Percentiles rank a stretch among this genome's conserved stretches.
phyloP scores from a whole-genome alignment of 139 green algal species.

The Chlamydomonas schloesseri region DNA sequence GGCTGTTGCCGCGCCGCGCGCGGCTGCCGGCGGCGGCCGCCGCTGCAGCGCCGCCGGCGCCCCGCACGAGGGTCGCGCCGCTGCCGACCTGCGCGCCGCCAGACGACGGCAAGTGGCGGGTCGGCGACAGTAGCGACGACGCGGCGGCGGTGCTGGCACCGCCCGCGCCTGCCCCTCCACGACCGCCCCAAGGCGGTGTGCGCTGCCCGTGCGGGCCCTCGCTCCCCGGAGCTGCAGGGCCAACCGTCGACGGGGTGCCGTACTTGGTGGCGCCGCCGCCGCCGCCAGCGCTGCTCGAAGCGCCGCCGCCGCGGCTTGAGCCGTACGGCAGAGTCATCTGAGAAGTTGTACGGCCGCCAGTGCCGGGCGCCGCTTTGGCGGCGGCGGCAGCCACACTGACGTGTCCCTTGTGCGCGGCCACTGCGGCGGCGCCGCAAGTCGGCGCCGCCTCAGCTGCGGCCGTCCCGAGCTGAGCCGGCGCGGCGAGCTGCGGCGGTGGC shows the following conservation, averaged over 20 bases:
- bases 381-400: not conserved
- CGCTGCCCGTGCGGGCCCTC: not conserved
- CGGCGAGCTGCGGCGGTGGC: too few relatives aligned
- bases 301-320: not conserved
- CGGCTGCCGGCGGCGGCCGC: not conserved
- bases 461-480: too few relatives aligned
- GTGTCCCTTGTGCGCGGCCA: not conserved
- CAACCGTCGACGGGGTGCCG: not conserved
- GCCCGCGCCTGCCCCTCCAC: not conserved
- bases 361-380: not conserved
- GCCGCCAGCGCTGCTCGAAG: not conserved
- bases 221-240: not conserved
- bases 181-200: not conserved
- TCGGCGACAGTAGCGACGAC: not conserved
- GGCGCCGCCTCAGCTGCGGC: not conserved
- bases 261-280: not conserved
- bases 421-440: not conserved
- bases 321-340: conserved; percentile 29
- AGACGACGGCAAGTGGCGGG: too few relatives aligned
- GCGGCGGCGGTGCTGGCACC: too few relatives aligned
- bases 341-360: not conserved
- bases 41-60: too few relatives aligned
- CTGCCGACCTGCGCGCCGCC: too few relatives aligned
- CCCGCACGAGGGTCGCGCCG: too few relatives aligned
- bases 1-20: conserved; percentile 4